phyloP scores from a whole-genome alignment of 2,329 filamentous ascomycete genomes.

The Verticillium alfalfae region DNA sequence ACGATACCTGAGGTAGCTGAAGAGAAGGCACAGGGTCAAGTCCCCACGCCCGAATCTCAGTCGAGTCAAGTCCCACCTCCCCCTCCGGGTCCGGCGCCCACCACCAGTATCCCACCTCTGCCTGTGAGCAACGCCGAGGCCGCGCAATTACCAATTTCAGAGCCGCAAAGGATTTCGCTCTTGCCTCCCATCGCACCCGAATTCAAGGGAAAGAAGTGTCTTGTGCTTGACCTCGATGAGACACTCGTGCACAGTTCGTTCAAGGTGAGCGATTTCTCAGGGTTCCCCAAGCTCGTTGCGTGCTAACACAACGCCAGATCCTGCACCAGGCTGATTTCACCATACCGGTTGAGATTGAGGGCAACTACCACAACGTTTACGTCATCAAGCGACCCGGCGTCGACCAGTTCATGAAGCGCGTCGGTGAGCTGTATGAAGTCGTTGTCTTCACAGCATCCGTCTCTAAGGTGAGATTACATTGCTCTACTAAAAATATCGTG shows the following conservation, averaged over 20 bases:
- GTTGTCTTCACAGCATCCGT: constrained; percentile 98
- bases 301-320: constrained; percentile 52
- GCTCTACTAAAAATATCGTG: constrained; percentile 11
- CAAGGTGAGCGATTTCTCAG: constrained; percentile 59
- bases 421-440: constrained; percentile 96
- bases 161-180: constrained; percentile 55
- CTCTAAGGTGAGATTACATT: constrained; percentile 66
- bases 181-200: constrained; percentile 77
- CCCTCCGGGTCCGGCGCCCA: constrained; percentile 37
- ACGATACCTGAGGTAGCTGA: constrained; percentile 42
- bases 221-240: constrained; percentile 93
- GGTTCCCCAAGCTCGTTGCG: not conserved
- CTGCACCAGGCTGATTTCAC: constrained; percentile 98
- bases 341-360: constrained; percentile 97
- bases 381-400: constrained; percentile 99
- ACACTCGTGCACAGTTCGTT: constrained; percentile 98
- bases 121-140: constrained; percentile 29
- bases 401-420: constrained; percentile 97
- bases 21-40: constrained; percentile 27
- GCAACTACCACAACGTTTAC: constrained; percentile 98
- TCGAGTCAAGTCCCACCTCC: constrained; percentile 35
- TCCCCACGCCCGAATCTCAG: constrained; percentile 30
- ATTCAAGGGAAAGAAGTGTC: constrained; percentile 82
- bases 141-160: constrained; percentile 33
- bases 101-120: constrained; percentile 21